Evolutionary conservation across 345 rosid species (phyloP).

Genomic region (Murraya koenigii): DNA sequence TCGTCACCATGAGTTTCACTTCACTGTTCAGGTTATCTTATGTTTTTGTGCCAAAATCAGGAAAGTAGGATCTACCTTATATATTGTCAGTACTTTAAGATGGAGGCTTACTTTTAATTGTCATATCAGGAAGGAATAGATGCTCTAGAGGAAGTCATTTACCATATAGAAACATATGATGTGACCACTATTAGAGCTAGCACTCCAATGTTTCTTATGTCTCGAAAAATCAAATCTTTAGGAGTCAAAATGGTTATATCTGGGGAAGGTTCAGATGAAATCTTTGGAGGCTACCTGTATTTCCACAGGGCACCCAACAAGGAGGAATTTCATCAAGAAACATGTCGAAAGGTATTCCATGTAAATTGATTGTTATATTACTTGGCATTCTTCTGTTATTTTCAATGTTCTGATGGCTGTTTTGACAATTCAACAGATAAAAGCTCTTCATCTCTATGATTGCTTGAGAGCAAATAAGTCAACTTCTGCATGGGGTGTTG

Average conservation of each 20-base stretch:
- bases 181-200: constrained; percentile 88
- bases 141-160: constrained; percentile 85
- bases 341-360: constrained; percentile 67
- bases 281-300: constrained; percentile 83
- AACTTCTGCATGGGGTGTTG: constrained; percentile 90
- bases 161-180: constrained; percentile 82
- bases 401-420: constrained; percentile 8
- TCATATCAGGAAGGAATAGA: constrained; percentile 72
- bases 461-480: constrained; percentile 88
- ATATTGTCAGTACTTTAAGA: neutral
- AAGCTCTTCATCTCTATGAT: constrained; percentile 84
- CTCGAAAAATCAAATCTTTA: constrained; percentile 79
- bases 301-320: constrained; percentile 87
- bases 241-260: constrained; percentile 91
- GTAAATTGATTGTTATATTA: neutral
- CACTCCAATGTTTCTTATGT: constrained; percentile 92
- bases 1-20: constrained; percentile 75
- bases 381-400: constrained; percentile 6
- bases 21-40: constrained; percentile 64
- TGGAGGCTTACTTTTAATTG: constrained; percentile 12
- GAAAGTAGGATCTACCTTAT: neutral
- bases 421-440: constrained; percentile 49
- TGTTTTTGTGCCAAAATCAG: constrained; percentile 1
- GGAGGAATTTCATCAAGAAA: constrained; percentile 75
- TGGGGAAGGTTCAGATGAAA: constrained; percentile 90